phyloP scores from a whole-genome alignment of 305 asterid species.

The Ajuga reptans region DNA sequence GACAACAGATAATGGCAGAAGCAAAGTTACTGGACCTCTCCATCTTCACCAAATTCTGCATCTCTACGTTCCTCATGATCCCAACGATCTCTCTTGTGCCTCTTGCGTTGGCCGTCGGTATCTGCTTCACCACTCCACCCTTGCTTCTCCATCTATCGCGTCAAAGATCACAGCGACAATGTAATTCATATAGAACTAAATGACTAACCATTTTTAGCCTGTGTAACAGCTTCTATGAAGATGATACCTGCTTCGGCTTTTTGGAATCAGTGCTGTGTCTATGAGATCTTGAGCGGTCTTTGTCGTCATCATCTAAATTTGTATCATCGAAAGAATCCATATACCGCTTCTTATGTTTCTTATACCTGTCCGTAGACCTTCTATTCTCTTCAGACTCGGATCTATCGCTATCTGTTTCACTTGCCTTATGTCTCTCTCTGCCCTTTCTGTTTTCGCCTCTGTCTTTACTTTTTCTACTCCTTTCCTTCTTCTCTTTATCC shows the following conservation, averaged over 20 bases:
- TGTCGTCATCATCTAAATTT: constrained; percentile 42
- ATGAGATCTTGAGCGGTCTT: constrained; percentile 46
- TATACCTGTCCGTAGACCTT: constrained; percentile 53
- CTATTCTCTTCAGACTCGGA: constrained; percentile 49
- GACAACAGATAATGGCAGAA: not conserved
- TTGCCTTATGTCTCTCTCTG: constrained; percentile 43
- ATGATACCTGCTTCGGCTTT: constrained; percentile 43
- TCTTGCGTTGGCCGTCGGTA: constrained; percentile 44
- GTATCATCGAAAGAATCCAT: constrained; percentile 32
- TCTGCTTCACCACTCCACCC: constrained; percentile 30
- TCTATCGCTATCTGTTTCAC: constrained; percentile 49
- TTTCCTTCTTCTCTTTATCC: constrained; percentile 44
- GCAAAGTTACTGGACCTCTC: constrained; percentile 34
- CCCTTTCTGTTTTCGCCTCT: constrained; percentile 39
- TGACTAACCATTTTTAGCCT: not conserved
- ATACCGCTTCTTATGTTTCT: constrained; percentile 48
- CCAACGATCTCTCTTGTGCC: constrained; percentile 41
- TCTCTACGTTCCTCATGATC: constrained; percentile 28
- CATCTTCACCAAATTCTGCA: constrained; percentile 40
- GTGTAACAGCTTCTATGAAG: not conserved
- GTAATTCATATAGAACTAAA: not conserved
- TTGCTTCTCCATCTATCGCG: constrained; percentile 36
- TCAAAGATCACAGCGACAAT: constrained; percentile 6
- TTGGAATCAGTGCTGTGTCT: constrained; percentile 43
- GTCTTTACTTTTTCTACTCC: constrained; percentile 41